Evolutionary conservation across 2,329 filamentous ascomycete genomes (phyloP), one percentile per base, ranked within the genome.

Genomic region (Tolypocladium tundrense): DNA sequence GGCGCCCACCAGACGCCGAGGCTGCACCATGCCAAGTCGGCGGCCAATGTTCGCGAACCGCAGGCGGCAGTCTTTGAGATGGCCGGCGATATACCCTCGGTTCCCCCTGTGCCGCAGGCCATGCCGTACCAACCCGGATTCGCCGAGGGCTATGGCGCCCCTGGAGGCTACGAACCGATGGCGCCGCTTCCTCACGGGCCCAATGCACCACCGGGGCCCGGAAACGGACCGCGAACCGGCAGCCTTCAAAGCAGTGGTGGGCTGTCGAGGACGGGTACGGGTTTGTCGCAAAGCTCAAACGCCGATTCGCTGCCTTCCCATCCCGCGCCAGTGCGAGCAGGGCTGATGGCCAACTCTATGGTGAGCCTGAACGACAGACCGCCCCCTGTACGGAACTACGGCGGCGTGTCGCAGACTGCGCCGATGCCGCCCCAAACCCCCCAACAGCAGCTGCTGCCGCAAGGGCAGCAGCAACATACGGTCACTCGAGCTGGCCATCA

Each of bases 61-160:
- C 84, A 88, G 64, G 78, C 83, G 2, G 88, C 88, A 10, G 79
- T 88, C 1, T 91, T 91, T 63, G 89, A 91, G 66, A 87, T 92
- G 80, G 85, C 83, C 2, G 79, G 75, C 33, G 85, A 89, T 63
- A 76, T 78, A 24, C 83, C 83, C 27, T 74, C 77, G 3, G 71
- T 86, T 37, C 84, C 85, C 13, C 76, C 73, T 45, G 73, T 78
- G 66, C 79, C 72, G 57, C 60, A 64, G 19, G 61, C 68, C 56
- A 56, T 67, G 59, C 60, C 67, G 31, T 71, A 70, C 53, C 69
- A 65, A 24, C 63, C 66, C 53, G 63, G 58, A 24, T 64, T 59
- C 37, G 60, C 64, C 54, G 59, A 62, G 40, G 63, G 62, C 21
- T 67, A 71, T 50, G 65, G 61, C 51, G 62, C 59, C 14, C 54